These are phyloP conservation scores for Nakazawaea wickerhamii DNA, from an alignment of 805 yeast genomes.

Conservation along the genomic window DNA sequence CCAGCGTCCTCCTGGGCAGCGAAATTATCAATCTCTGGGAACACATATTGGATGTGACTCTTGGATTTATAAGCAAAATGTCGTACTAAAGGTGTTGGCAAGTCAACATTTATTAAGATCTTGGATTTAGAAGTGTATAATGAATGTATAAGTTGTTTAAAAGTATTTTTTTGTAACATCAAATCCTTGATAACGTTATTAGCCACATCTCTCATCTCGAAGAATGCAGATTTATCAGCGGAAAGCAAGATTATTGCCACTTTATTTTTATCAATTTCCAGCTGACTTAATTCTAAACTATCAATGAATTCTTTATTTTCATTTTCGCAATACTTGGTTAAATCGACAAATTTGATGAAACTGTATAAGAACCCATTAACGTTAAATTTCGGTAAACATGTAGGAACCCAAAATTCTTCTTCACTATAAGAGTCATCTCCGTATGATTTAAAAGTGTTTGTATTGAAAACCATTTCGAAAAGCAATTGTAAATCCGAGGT, in stretches of 20 bases:
- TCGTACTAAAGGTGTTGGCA: slow-evolving; percentile 54
- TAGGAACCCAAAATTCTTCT: slow-evolving; percentile 89
- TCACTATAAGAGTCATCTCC: slow-evolving; percentile 15
- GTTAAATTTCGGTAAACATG: slow-evolving; percentile 89
- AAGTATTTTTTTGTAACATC: slow-evolving; percentile 28
- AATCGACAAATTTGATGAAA: slow-evolving; percentile 58
- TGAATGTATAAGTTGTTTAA: slow-evolving; percentile 23
- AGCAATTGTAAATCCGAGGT: slow-evolving; percentile 78
- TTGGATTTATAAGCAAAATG: slow-evolving; percentile 82
- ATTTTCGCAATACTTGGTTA: slow-evolving; percentile 23
- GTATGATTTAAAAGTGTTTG: slow-evolving; percentile 41
- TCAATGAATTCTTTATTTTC: slow-evolving; percentile 6
- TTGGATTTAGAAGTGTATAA: slow-evolving; percentile 1
- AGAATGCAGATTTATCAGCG: slow-evolving; percentile 76
- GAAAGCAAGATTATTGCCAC: slow-evolving; percentile 45
- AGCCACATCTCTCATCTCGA: slow-evolving; percentile 61
- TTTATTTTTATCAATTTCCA: slow-evolving; percentile 21
- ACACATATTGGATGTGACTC: slow-evolving; percentile 55
- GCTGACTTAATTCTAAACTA: neutral
- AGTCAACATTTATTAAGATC: slow-evolving; percentile 27
- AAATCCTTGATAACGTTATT: slow-evolving; percentile 42
- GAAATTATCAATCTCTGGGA: slow-evolving; percentile 6
- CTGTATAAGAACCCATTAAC: slow-evolving; percentile 82
- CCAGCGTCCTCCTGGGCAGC: neutral
- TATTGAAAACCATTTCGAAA: slow-evolving; percentile 62